Conservation (phyloP, 257 asterid genomes). For the Solanum arcanum region DNA sequence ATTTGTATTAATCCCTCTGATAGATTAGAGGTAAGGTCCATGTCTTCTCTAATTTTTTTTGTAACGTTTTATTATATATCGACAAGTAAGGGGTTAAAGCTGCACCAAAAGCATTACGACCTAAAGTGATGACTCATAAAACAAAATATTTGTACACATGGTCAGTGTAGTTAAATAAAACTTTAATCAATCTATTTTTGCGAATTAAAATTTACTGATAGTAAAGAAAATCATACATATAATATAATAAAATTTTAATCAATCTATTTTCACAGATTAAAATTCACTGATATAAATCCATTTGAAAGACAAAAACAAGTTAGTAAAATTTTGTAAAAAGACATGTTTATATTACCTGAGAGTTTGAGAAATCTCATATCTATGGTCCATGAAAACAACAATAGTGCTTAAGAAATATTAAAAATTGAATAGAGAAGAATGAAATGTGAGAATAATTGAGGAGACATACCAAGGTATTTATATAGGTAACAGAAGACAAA, state of each 20-base stretch:
- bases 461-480: conserved; percentile 25
- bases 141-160: not conserved
- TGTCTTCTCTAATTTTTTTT: no score
- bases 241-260: not conserved
- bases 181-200: not conserved
- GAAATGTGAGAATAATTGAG: not conserved
- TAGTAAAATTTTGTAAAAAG: not conserved
- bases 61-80: not conserved
- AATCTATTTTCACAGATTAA: not conserved
- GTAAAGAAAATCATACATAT: not conserved
- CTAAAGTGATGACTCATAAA: not conserved
- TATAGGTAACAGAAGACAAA: not conserved
- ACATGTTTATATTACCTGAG: conserved; percentile 19
- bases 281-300: not conserved
- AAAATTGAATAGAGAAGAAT: not conserved
- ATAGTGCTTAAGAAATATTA: not conserved
- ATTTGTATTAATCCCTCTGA: not conserved
- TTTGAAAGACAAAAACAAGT: not conserved
- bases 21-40: not conserved
- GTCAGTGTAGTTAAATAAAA: not conserved
- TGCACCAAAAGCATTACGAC: no score
- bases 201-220: not conserved
- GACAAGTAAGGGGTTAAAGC: not conserved
- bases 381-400: conserved; percentile 36
- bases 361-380: conserved; percentile 39